Base-by-base conservation (phyloP, 805 yeast genomes). In the Barnettozyma sp. region DNA sequence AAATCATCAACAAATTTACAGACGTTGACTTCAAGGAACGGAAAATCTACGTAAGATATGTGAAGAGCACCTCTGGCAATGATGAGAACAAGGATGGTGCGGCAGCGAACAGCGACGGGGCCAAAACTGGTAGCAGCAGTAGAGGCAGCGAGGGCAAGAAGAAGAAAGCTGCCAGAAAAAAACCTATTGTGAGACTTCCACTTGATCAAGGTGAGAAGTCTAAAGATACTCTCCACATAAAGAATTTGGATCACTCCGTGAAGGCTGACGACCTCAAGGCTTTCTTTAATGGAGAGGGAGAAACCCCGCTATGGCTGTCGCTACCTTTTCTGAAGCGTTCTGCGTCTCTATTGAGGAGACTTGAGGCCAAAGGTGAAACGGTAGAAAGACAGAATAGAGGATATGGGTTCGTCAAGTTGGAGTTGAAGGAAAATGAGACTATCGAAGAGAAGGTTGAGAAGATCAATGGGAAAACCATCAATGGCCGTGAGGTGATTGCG, bases 381-480 rank as follows among this genome's bases (percentile, higher is more conserved):
- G 60, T 73, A 37, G 68, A 62, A 50, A 50, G 46, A 48, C 74
- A 73, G 46, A 56, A 62, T 50, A 73, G 72, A 52, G 87, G 87
- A 28, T 74, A 73, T 56, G 83, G 81, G 4, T 78, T 78, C 56
- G 73, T 74, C 37, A 73, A 66, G 49, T 71, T 78, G 44, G 26
- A 38, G 7, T 25, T 52, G 28, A 44, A 40, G 25, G 52, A 45
- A 11, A 54, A 49, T 27, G 66, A 73, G 33, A 61, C 66, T 32
- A 74, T 77, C 45, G 82, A 72, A 33, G 67, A 68, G 30, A 94
- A 85, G 51, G 73, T 84, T 41, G 75, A 68, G 24, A 73, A 75
- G 50, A 77, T 78, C 58, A 70, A 81, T 44, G 94, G 86, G 35
- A 68, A 67, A 50, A 70, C 67, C 35, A 62, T 81, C 47, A 73